Conservation (phyloP, 352 stramenopile genomes). For the Globisporangium sylvaticum region DNA sequence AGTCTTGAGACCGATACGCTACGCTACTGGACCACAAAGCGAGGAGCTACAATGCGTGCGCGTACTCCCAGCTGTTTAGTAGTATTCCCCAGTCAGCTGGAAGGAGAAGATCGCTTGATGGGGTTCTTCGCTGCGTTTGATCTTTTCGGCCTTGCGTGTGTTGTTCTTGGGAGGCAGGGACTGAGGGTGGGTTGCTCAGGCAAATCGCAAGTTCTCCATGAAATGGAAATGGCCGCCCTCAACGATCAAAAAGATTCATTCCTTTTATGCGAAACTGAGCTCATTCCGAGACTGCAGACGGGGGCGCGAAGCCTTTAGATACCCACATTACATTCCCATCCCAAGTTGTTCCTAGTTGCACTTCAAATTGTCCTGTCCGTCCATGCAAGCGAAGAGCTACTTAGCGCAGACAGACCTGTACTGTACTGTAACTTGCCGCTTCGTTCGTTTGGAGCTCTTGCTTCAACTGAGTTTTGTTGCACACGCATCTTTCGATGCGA, state of each 20-base stretch:
- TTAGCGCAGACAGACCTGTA: background rate
- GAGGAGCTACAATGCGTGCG: background rate
- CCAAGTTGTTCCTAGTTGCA: background rate
- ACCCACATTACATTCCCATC: background rate
- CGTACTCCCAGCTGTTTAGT: background rate
- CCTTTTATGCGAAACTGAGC: background rate
- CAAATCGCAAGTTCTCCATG: background rate
- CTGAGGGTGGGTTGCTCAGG: background rate
- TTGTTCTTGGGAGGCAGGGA: background rate
- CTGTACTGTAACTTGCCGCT: background rate
- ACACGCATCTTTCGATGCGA: background rate
- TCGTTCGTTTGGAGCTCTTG: background rate
- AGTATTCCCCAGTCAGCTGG: background rate
- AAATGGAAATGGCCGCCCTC: background rate
- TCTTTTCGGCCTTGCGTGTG: background rate
- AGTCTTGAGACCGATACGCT: too few relatives aligned
- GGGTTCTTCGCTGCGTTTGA: background rate
- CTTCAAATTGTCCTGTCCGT: background rate
- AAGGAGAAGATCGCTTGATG: background rate
- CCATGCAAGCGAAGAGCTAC: background rate
- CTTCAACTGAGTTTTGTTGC: background rate
- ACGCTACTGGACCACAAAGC: too few relatives aligned
- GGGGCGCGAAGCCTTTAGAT: background rate
- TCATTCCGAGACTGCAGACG: background rate
- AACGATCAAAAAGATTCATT: background rate